phyloP scores from a whole-genome alignment of 1,284 basidiomycete species.

The Puccinia brachypodii region DNA sequence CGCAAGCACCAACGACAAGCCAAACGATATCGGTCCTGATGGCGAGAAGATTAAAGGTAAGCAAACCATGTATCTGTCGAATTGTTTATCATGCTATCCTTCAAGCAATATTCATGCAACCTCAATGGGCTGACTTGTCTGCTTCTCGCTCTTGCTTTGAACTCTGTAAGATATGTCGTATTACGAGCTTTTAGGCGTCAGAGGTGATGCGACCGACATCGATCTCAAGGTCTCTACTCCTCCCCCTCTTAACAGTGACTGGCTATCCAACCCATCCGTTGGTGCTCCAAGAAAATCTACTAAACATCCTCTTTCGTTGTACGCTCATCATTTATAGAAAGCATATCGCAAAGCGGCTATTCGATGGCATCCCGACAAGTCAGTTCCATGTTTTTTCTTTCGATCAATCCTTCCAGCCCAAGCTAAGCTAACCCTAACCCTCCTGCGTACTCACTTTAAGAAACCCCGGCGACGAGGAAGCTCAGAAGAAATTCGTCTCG shows the following conservation, averaged over 20 bases:
- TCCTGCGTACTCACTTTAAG: not conserved
- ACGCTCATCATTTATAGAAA: conserved; percentile 50
- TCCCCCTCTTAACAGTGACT: not conserved
- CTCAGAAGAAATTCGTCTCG: conserved; percentile 40
- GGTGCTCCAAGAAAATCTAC: not conserved
- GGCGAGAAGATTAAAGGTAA: conserved; percentile 47
- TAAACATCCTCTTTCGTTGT: not conserved
- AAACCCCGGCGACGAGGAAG: conserved; percentile 43
- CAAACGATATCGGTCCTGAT: conserved; percentile 46
- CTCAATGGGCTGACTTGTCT: not conserved
- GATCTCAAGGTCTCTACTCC: conserved; percentile 54
- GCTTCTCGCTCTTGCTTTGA: not conserved
- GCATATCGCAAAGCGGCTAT: conserved; percentile 58
- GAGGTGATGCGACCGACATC: conserved; percentile 56
- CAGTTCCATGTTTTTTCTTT: not conserved
- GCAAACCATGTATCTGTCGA: no score
- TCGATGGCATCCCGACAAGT: conserved; percentile 56
- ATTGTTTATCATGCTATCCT: no score
- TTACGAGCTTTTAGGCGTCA: conserved; percentile 51
- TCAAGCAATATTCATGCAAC: no score
- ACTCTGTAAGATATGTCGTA: conserved; percentile 34
- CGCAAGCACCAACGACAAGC: conserved; percentile 1
- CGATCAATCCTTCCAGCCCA: not conserved
- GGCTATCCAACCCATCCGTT: not conserved
- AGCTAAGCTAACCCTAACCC: not conserved